Evolutionary conservation across 2,329 filamentous ascomycete species (phyloP).

Genomic region (Penicillium concentricum): DNA sequence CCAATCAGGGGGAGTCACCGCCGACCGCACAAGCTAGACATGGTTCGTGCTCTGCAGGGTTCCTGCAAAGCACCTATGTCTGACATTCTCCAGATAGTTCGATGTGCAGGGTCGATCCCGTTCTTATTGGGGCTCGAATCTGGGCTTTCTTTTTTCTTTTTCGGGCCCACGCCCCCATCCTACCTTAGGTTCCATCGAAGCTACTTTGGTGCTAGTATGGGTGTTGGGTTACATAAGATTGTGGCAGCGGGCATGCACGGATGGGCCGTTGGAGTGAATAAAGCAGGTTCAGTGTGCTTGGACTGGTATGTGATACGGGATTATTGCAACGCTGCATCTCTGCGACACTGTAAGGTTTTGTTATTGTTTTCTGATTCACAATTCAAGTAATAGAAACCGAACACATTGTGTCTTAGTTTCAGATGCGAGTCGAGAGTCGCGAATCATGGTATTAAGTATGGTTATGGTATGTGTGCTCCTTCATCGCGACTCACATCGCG

Average conservation of each 20-base stretch:
- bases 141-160: background rate
- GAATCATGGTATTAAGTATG: background rate
- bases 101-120: constrained; percentile 6
- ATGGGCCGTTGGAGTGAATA: background rate
- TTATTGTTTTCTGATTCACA: background rate
- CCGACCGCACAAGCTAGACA: background rate
- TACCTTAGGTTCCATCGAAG: background rate
- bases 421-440: background rate
- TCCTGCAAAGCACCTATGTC: constrained; percentile 8
- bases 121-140: background rate
- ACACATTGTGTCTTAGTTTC: background rate
- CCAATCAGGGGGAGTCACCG: background rate
- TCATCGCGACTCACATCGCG: constrained; percentile 9
- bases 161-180: background rate
- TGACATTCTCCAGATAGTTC: constrained; percentile 9
- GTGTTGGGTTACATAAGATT: constrained; percentile 2
- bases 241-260: background rate
- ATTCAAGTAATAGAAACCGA: background rate
- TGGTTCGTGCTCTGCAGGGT: constrained; percentile 7
- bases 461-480: background rate
- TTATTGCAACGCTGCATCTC: constrained; percentile 9
- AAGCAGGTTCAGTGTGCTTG: background rate
- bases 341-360: constrained; percentile 7
- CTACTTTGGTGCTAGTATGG: background rate
- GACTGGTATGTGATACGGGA: constrained; percentile 9